Evolutionary conservation across 164 flowering plant species (phyloP).

Genomic region (Magnolia kwangsiensis): DNA sequence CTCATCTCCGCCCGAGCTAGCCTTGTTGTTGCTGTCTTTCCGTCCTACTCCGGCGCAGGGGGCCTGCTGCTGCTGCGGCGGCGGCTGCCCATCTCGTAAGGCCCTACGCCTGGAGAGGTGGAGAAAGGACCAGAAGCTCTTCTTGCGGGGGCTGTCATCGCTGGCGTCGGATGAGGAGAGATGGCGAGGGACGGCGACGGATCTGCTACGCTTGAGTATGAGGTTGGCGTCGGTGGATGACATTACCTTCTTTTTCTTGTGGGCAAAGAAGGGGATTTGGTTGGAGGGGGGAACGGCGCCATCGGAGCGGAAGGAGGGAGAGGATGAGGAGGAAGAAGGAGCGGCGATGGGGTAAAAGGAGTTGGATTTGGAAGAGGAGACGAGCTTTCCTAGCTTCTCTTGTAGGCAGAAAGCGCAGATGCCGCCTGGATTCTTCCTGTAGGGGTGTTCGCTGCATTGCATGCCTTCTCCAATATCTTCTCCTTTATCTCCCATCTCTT

Average conservation of each 20-base stretch:
- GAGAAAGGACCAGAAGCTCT: constrained; percentile 79
- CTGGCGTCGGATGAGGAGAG: constrained; percentile 9
- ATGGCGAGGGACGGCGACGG: constrained; percentile 45
- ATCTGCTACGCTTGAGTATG: constrained; percentile 69
- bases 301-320: constrained; percentile 34
- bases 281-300: neutral
- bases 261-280: constrained; percentile 25
- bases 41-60: neutral
- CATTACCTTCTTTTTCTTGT: constrained; percentile 11
- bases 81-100: neutral
- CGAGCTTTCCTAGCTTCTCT: constrained; percentile 81
- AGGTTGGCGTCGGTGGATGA: constrained; percentile 19
- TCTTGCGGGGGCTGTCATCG: constrained; percentile 32
- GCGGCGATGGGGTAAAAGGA: constrained; percentile 31
- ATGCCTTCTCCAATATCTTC: constrained; percentile 54
- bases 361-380: constrained; percentile 40
- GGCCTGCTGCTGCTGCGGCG: neutral
- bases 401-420: constrained; percentile 87
- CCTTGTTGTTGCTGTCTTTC: constrained; percentile 1
- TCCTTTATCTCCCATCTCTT: constrained; percentile 21
- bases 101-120: constrained; percentile 25
- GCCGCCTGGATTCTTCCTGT: constrained; percentile 68
- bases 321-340: neutral
- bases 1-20: constrained; percentile 16
- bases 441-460: constrained; percentile 79